These are phyloP conservation scores for Cyberlindnera mycetangii DNA, from an alignment of 805 yeast genomes.

Conservation along the genomic window DNA sequence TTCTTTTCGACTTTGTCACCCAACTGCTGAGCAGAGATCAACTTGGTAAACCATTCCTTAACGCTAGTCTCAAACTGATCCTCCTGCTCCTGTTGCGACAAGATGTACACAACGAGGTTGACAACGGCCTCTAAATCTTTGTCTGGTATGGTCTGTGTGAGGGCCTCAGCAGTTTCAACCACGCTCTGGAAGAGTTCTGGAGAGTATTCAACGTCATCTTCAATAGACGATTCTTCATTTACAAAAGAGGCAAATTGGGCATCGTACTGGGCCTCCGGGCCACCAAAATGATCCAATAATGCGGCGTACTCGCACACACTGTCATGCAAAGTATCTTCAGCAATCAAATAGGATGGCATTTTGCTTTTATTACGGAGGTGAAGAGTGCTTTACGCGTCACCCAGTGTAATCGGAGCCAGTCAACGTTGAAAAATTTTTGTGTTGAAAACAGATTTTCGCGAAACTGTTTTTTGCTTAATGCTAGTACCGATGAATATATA, in stretches of 20 bases:
- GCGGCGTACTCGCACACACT: constrained; percentile 31
- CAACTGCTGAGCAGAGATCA: constrained; percentile 25
- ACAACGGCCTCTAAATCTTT: constrained; percentile 27
- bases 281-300: constrained; percentile 27
- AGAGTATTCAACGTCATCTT: constrained; percentile 22
- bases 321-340: constrained; percentile 39
- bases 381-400: not conserved
- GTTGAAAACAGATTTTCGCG: not conserved
- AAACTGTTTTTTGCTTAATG: not conserved
- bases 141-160: constrained; percentile 22
- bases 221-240: constrained; percentile 20
- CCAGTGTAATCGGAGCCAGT: not conserved
- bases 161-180: constrained; percentile 11
- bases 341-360: constrained; percentile 26
- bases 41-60: constrained; percentile 14
- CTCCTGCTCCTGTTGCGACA: constrained; percentile 11
- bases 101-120: constrained; percentile 26
- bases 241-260: constrained; percentile 19
- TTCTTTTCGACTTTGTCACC: constrained; percentile 17
- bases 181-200: constrained; percentile 20
- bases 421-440: constrained; percentile 13
- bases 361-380: not conserved
- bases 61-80: constrained; percentile 12
- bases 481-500: too few species aligned
- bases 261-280: constrained; percentile 11